Percentiles rank a stretch among this genome's conserved stretches.
These are phyloP conservation scores for Cyclotella kingstonii DNA, from an alignment of 108 stramenopile species.

Conservation along the genomic window DNA sequence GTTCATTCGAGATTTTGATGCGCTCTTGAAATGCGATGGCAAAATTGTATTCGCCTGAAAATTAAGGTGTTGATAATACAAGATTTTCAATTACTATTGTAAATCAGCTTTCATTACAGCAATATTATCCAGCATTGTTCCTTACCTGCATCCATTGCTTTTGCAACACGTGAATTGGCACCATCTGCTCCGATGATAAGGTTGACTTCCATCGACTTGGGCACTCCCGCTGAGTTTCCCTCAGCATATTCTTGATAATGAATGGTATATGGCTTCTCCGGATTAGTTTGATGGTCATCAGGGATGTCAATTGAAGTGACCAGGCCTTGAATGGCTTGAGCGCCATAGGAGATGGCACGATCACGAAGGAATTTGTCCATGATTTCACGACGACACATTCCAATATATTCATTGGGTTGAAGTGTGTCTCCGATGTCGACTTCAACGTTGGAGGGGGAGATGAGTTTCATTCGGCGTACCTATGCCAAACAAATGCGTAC, in stretches of 20 bases:
- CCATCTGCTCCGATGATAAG: slow-evolving; percentile 95
- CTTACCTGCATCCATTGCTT: slow-evolving; percentile 99
- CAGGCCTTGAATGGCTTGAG: slow-evolving; percentile 89
- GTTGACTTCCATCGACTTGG: slow-evolving; percentile 88
- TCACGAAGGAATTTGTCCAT: slow-evolving; percentile 95
- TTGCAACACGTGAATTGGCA: slow-evolving; percentile 97
- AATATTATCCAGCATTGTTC: too few species aligned
- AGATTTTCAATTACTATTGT: too few species aligned
- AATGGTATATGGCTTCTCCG: slow-evolving; percentile 80
- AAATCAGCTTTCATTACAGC: too few species aligned
- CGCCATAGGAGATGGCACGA: slow-evolving; percentile 94
- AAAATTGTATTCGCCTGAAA: slow-evolving; percentile 97
- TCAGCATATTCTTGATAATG: slow-evolving; percentile 82
- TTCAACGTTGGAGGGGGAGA: slow-evolving; percentile 95
- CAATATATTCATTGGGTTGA: slow-evolving; percentile 97
- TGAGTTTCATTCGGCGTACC: slow-evolving; percentile 97
- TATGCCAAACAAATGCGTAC: slow-evolving; percentile 9
- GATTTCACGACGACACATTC: slow-evolving; percentile 98
- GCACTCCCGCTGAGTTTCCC: slow-evolving; percentile 66
- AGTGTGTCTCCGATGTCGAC: slow-evolving; percentile 97
- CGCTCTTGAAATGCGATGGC: slow-evolving; percentile 99
- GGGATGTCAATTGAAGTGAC: slow-evolving; percentile 94
- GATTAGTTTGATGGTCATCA: slow-evolving; percentile 71
- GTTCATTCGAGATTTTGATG: slow-evolving; percentile 95
- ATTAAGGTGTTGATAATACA: too few species aligned